phyloP scores from a whole-genome alignment of 2,329 filamentous ascomycete species.

The Seiridium cupressi region DNA sequence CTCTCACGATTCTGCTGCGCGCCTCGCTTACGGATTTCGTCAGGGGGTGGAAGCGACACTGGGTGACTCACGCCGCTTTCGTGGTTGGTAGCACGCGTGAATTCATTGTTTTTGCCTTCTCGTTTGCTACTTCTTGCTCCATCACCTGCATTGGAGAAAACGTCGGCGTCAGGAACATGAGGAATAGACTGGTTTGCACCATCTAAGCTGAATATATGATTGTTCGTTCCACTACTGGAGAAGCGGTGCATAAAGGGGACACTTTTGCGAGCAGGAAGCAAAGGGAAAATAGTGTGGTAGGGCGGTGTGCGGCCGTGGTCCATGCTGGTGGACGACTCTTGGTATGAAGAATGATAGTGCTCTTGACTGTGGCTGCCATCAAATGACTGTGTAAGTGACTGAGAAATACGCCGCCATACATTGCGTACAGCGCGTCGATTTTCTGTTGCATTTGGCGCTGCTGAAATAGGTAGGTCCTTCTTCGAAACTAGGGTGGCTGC shows the following conservation, averaged over 20 bases:
- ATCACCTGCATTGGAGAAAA: not conserved
- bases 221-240: not conserved
- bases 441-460: not conserved
- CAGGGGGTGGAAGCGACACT: not conserved
- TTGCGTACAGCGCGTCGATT: constrained; percentile 4
- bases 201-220: constrained; percentile 5
- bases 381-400: constrained; percentile 19
- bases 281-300: not conserved
- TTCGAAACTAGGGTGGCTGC: not conserved
- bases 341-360: not conserved
- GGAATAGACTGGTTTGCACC: constrained; percentile 3
- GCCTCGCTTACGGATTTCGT: not conserved
- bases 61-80: not conserved
- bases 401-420: constrained; percentile 28
- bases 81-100: not conserved
- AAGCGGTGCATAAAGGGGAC: constrained; percentile 4
- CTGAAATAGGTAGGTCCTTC: not conserved
- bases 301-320: not conserved
- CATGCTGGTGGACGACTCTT: constrained; percentile 3
- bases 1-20: not conserved
- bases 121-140: not conserved
- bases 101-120: not conserved
- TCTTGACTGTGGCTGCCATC: constrained; percentile 11
- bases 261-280: constrained; percentile 7
- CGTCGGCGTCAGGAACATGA: not conserved